Evolutionary conservation across 2,329 filamentous ascomycete genomes (phyloP), one percentile per base, ranked within the genome.

Genomic region (Apiospora kogelbergensis): DNA sequence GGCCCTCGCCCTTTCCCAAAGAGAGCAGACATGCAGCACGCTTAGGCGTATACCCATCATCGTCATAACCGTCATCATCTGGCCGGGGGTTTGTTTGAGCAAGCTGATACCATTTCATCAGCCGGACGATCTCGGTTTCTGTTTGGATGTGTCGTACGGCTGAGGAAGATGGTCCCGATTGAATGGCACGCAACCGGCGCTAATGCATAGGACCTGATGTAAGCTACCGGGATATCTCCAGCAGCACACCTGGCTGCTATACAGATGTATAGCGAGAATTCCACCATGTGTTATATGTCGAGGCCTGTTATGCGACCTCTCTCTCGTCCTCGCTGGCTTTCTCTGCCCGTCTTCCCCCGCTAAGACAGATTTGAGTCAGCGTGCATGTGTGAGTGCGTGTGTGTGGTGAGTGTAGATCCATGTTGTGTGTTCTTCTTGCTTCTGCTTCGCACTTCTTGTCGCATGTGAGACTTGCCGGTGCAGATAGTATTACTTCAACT

Each of bases 151-250:
- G 53, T 60, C 53, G 53, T 60, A 60, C 53, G 53, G 53, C 53
- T 60, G 33, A 60, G 30, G 6, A 13, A 33, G 17, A 26, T 24
- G 17, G 53, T 60, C 53, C 53, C 53, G 53, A 60, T 60, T 60
- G 53, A 60, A 60, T 60, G 53, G 53, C 53, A 60, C 53, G 53
- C 53, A 60, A 37, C 53, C 53, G 53, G 53, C 53, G 30, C 53
- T 60, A 60, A 60, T 60, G 53, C 53, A 60, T 60, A 60, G 37
- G 53, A 37, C 26, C 53, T 60, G 53, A 60, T 26, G 53, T 37
- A 60, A 60, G 53, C 53, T 60, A 33, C 30, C 17, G 30, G 53
- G 53, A 37, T 60, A 60, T 10, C 48, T 30, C 48, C 48, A 57
- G 26, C 48, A 57, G 48, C n/a, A n/a, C n/a, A n/a, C n/a, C n/a